phyloP scores from a whole-genome alignment of 2,329 filamentous ascomycete genomes.

The Fusarium subglutinans region DNA sequence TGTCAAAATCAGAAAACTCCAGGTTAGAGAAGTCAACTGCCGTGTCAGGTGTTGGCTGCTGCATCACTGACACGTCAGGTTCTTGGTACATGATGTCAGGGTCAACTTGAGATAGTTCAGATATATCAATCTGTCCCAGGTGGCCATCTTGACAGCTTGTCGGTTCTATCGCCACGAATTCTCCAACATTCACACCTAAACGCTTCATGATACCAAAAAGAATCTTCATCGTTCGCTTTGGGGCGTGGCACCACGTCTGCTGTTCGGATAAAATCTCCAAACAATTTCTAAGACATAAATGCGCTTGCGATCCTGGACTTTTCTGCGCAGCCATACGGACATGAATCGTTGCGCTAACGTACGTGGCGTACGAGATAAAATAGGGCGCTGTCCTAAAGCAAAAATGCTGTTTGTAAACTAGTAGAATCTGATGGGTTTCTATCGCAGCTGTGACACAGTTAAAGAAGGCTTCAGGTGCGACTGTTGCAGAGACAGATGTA shows the following conservation, averaged over 20 bases:
- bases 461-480: slow-evolving; percentile 53
- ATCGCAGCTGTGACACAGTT: slow-evolving; percentile 55
- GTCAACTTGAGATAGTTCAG: neutral
- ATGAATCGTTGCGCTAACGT: slow-evolving; percentile 61
- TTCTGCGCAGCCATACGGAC: slow-evolving; percentile 59
- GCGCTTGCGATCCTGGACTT: slow-evolving; percentile 49
- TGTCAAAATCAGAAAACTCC: neutral
- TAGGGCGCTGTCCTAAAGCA: slow-evolving; percentile 58
- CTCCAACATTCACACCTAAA: neutral
- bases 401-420: slow-evolving; percentile 53
- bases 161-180: neutral
- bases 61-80: accelerated
- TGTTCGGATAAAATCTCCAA: slow-evolving; percentile 56
- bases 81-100: accelerated
- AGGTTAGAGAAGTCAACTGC: neutral
- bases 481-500: slow-evolving; percentile 48
- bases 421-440: slow-evolving; percentile 54
- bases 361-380: slow-evolving; percentile 62
- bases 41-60: accelerated
- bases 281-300: slow-evolving; percentile 52
- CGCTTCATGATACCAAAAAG: slow-evolving; percentile 6
- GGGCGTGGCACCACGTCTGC: slow-evolving; percentile 46
- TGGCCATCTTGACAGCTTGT: neutral
- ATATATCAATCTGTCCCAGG: accelerated
- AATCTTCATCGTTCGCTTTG: slow-evolving; percentile 19